Base-by-base conservation (phyloP, 2,329 filamentous ascomycete genomes). In the Neofusicoccum laricinum region DNA sequence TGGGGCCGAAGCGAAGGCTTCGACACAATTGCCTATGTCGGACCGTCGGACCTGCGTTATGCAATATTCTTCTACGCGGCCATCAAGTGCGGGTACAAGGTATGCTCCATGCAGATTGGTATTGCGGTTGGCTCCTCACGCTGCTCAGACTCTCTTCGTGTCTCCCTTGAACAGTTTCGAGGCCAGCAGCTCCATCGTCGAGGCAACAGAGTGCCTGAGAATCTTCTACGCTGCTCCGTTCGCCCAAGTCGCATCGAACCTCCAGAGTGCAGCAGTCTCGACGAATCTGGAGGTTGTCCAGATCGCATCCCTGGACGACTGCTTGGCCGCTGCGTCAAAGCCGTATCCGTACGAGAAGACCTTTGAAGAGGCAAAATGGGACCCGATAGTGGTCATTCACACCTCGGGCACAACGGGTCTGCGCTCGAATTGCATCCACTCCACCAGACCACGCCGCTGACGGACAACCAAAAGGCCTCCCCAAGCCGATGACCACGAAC, bases 391-490 rank as follows among this genome's bases (percentile, higher is more conserved):
- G 0, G 67, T 75, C 2, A 25, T 77, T 46, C 74, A 75, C 61
- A 73, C 75, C 0, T 76, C 73, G 11, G 74, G 74, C 1, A 71
- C 74, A 0, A 78, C 73, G 4, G 25, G 25, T 30, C 6, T 30
- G 25, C 6, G 25, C 25, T 30, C 25, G 25, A 30, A 30, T 30
- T 30, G 6, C 25, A 30, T 6, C 6, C 25, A 30, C 25, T 30
- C 25, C 1, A 4, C 25, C 25, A 30, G 25, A 30, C 25, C 4
- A 30, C 6, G 25, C 25, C 25, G 6, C 25, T 30, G 25, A 30
- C 25, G 25, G 25, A 30, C 25, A 30, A 30, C 25, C 25, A 6
- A 4, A 30, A 0, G 75, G 76, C 6, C 61, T 72, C 8, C 76
- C 75, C 0, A 77, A 77, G 46, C 71, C 74, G 0, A 68, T 77